Conservation (phyloP, 768 basidiomycete species). For the Trametes elegans region DNA sequence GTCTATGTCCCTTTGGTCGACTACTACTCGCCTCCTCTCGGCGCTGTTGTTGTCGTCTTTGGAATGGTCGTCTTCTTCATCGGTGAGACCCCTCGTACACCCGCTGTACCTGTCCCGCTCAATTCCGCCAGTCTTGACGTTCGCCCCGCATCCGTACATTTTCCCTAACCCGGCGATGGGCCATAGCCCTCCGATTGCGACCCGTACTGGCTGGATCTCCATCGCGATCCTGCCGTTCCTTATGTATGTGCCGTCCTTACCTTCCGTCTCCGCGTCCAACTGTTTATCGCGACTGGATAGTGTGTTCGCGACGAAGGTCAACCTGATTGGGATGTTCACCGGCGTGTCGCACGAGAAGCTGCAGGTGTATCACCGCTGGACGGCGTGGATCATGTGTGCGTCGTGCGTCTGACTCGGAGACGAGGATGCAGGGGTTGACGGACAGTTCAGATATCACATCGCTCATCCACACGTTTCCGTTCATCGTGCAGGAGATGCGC, state of each 20-base stretch:
- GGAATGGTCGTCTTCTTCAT: conserved; percentile 28
- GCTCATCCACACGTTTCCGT: conserved; percentile 35
- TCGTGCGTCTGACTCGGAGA: neutral
- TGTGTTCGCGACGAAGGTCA: conserved; percentile 37
- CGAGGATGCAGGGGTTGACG: neutral
- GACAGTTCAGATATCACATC: conserved; percentile 30
- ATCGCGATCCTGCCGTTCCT: conserved; percentile 38
- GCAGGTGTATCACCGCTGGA: conserved; percentile 38
- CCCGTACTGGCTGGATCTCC: conserved; percentile 35
- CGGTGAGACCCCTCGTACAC: conserved; percentile 16
- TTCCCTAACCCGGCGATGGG: conserved; percentile 33
- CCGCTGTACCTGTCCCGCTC: neutral
- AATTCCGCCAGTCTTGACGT: conserved; percentile 20
- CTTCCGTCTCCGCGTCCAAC: too few species aligned
- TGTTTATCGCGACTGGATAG: too few species aligned
- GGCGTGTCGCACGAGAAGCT: conserved; percentile 37
- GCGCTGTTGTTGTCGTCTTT: conserved; percentile 25
- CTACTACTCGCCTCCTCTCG: conserved; percentile 33
- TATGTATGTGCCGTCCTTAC: conserved; percentile 28
- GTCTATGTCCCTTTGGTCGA: conserved; percentile 21
- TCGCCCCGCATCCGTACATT: conserved; percentile 30
- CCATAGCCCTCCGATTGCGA: conserved; percentile 31
- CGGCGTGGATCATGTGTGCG: conserved; percentile 35
- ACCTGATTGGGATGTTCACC: conserved; percentile 32
- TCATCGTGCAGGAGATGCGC: conserved; percentile 29